Conservation (phyloP, 2,329 filamentous ascomycete species). For the Pestalotiopsis sp. region DNA sequence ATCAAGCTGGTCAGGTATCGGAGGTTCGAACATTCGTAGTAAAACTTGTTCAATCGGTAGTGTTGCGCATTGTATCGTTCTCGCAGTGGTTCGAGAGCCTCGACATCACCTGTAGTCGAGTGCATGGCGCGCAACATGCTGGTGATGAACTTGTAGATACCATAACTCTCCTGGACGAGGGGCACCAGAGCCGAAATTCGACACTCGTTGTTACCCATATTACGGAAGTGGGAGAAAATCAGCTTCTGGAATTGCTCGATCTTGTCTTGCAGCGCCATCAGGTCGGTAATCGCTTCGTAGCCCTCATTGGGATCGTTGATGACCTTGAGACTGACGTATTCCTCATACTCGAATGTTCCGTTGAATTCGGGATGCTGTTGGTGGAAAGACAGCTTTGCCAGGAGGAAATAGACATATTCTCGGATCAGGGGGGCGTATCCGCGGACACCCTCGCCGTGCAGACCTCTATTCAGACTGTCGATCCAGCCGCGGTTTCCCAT, state of each 20-base stretch:
- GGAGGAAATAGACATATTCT: constrained; percentile 94
- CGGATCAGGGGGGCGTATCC: constrained; percentile 91
- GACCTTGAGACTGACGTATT: constrained; percentile 96
- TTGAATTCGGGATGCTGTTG: constrained; percentile 97
- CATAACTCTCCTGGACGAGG: constrained; percentile 95
- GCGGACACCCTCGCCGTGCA: constrained; percentile 79
- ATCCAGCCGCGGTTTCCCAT: constrained; percentile 89
- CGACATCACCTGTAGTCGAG: constrained; percentile 89
- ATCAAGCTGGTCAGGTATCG: constrained; percentile 96
- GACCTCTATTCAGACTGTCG: constrained; percentile 83
- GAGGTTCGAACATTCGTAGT: constrained; percentile 98
- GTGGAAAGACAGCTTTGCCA: constrained; percentile 95
- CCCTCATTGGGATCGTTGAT: constrained; percentile 99
- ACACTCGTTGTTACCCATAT: constrained; percentile 92
- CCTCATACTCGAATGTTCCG: constrained; percentile 97
- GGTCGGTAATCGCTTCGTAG: constrained; percentile 92
- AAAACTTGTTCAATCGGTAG: constrained; percentile 94
- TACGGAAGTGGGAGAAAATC: constrained; percentile 94
- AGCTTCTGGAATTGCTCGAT: constrained; percentile 99
- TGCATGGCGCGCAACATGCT: constrained; percentile 99
- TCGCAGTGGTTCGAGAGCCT: constrained; percentile 84
- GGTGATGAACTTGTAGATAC: constrained; percentile 99
- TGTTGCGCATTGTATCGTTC: constrained; percentile 93
- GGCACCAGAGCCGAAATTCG: constrained; percentile 92
- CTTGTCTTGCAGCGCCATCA: constrained; percentile 96